phyloP scores from a whole-genome alignment of 164 flowering plant species.

The Dillenia suffruticosa region DNA sequence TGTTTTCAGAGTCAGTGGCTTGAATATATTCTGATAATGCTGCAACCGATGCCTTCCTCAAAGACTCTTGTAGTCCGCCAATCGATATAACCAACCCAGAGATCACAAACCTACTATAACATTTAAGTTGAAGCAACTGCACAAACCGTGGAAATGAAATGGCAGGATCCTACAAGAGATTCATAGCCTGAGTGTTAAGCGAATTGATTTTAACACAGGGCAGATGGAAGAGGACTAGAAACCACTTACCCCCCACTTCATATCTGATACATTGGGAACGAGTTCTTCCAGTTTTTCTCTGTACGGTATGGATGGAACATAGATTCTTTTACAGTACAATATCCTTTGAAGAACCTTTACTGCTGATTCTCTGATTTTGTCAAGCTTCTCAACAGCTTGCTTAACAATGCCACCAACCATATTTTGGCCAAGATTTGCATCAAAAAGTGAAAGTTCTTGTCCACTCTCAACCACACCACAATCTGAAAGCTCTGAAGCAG shows the following conservation, averaged over 20 bases:
- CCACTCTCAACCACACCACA: constrained; percentile 10
- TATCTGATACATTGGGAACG: constrained; percentile 41
- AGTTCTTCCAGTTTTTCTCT: constrained; percentile 64
- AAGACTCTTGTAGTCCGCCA: constrained; percentile 95
- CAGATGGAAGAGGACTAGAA: background rate
- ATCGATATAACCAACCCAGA: constrained; percentile 84
- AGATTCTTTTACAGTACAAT: constrained; percentile 41
- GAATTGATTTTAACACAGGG: background rate
- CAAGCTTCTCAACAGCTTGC: constrained; percentile 97
- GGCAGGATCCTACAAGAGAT: constrained; percentile 66
- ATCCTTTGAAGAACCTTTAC: constrained; percentile 75
- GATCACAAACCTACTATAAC: constrained; percentile 69
- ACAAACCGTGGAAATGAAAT: constrained; percentile 82
- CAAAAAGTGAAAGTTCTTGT: constrained; percentile 35
- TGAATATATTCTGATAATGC: constrained; percentile 79
- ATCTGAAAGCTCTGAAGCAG: constrained; percentile 8
- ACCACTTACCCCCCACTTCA: constrained; percentile 77
- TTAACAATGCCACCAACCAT: constrained; percentile 71
- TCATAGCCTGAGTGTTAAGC: constrained; percentile 5
- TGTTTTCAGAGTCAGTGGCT: constrained; percentile 26
- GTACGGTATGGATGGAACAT: constrained; percentile 61
- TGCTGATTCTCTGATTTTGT: constrained; percentile 78
- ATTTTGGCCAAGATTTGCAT: constrained; percentile 50
- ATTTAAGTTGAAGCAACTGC: constrained; percentile 58
- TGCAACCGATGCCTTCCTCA: constrained; percentile 65